Evolutionary conservation across 2,329 filamentous ascomycete genomes (phyloP), one percentile per base, ranked within the genome.

Genomic region (Fusarium sp.): DNA sequence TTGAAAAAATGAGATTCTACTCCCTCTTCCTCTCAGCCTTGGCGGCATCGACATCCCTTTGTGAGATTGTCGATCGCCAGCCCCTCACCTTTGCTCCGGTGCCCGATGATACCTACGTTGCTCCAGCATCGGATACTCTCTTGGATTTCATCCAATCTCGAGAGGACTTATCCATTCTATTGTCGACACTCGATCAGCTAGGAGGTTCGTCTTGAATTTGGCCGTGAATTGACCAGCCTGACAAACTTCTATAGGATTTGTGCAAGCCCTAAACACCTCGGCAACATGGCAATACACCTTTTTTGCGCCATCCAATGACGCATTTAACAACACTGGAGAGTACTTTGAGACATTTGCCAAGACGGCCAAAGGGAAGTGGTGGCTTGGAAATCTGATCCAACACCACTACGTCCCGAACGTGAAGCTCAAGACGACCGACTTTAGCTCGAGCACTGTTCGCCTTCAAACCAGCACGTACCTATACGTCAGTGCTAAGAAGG

Each of bases 271-370:
- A 6, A 45, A 27, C 29, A 60, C 57, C 27, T 29, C 57, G 7
- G 37, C 57, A 31, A 60, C 31, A 11, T 60, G 57, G 57, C 35
- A 60, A 20, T 60, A 40, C 27, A 60, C 57, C 22, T 60, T 60
- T 38, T 60, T 60, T 31, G 57, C 57, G 7, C 57, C 57, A 10
- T 60, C 37, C 1, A 60, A 60, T 10, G 16, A 60, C 11, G 57
- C 57, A 3, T 60, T 60, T 18, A 45, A 60, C 10, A 38, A 38
- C 20, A 60, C 24, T 6, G 57, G 57, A n/a, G 34, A 60, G 27
- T 60, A 31, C 29, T 60, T 40, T 22, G 35, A 40, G 18, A 60
- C 57, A 0, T 60, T 40, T 4, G 16, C 57, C 6, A 38, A 29
- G 24, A 60, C 57, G 1, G 35, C 35, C 14, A 60, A 60, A 7